These are phyloP conservation scores for Lentinula guzmanii DNA, from an alignment of 768 basidiomycete species.

Conservation along the genomic window DNA sequence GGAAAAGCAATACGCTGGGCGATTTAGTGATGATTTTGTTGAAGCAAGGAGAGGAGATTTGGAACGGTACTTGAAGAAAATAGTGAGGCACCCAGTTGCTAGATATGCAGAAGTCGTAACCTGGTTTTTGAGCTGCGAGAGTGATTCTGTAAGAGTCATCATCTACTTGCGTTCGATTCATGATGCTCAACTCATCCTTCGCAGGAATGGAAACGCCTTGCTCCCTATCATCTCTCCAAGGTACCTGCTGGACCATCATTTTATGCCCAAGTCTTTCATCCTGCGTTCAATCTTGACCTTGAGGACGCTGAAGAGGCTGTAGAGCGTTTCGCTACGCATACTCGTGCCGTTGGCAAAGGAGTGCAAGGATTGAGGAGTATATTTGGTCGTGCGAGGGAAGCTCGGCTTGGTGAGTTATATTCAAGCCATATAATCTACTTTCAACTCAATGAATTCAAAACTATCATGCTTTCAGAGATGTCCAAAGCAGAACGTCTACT, in stretches of 20 bases:
- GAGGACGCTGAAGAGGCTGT: constrained; percentile 60
- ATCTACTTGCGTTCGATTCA: neutral
- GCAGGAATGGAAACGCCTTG: constrained; percentile 68
- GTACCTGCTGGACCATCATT: constrained; percentile 71
- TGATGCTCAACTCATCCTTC: constrained; percentile 4
- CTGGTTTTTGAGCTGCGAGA: constrained; percentile 74
- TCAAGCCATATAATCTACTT: neutral
- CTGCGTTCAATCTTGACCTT: constrained; percentile 75
- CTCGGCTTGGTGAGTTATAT: constrained; percentile 52
- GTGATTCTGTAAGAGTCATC: constrained; percentile 51
- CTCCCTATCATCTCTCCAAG: constrained; percentile 54
- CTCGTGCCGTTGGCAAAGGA: constrained; percentile 59
- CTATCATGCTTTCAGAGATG: constrained; percentile 50
- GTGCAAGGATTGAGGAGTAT: constrained; percentile 61
- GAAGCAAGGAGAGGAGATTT: constrained; percentile 78
- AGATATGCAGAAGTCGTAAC: constrained; percentile 75
- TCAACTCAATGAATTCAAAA: neutral
- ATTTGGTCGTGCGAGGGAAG: constrained; percentile 59
- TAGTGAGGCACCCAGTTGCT: constrained; percentile 72
- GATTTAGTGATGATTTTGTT: constrained; percentile 77
- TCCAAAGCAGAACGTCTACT: constrained; percentile 69
- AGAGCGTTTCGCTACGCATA: constrained; percentile 60
- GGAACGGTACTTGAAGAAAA: constrained; percentile 66
- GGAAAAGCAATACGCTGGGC: constrained; percentile 78
- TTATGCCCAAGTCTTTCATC: constrained; percentile 77